Base-by-base conservation (phyloP, 257 asterid species). In the Haberlea rhodopensis region DNA sequence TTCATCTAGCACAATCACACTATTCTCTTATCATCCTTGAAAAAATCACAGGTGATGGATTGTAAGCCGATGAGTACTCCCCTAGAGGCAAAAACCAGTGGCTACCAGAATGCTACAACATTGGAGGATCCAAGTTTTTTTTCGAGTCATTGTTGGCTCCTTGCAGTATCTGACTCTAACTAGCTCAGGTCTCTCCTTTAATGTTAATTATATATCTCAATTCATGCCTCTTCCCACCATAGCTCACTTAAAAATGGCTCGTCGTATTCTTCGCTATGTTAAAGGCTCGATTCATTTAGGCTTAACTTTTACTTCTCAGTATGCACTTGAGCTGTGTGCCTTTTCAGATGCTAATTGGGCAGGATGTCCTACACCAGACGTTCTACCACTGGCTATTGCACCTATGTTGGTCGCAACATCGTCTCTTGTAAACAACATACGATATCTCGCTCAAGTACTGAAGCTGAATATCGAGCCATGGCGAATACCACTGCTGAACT, bases 121-220 rank as follows among this genome's bases (percentile, higher is more conserved):
- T n/a, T n/a, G n/a, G n/a, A n/a, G n/a, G n/a, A n/a, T n/a, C n/a
- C n/a, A n/a, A n/a, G n/a, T n/a, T n/a, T n/a, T n/a, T 3, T 52
- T 25, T 53, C 40, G 53, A 13, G 27, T 48, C 4, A 1, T 66
- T 53, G 40, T 66, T 2, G 63, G 63, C 1, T 23, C 40, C 4
- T 37, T 66, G 5, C 63, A 54, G 15, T 66, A 66, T 18, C 60
- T 66, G 6, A 54, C 71, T 0, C 23, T 66, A 7, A 54, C 71
- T 10, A 37, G 25, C 1, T 37, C 32, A 0, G 61, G 52, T 19
- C 18, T 65, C 6, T 15, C 28, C 4, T 52, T 1, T 15, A 65
- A 61, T 66, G 62, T 66, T 28, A 66, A 66, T 21, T 49, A 28
- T 26, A 54, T 54, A 1, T 53, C 31, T 53, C 55, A 28, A 23